These are phyloP conservation scores for Mixia osmundae DNA, from an alignment of 1,284 basidiomycete genomes.

Conservation along the genomic window DNA sequence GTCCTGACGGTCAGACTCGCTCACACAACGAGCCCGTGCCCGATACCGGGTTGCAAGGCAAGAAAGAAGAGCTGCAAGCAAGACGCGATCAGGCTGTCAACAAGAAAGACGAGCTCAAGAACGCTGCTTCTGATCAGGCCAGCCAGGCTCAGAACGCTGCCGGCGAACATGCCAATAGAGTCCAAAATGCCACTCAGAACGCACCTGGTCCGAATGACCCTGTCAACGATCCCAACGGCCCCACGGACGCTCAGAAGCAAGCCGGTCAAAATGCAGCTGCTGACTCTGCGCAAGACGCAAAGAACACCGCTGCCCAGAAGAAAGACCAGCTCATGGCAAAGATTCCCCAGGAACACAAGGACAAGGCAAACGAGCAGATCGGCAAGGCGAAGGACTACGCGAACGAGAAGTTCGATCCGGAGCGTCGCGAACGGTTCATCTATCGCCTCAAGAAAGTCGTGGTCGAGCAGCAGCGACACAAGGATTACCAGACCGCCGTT, in stretches of 20 bases:
- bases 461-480: slow-evolving; percentile 76
- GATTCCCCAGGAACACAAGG: slow-evolving; percentile 38
- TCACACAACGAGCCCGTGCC: slow-evolving; percentile 16
- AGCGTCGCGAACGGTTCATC: slow-evolving; percentile 58
- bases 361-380: slow-evolving; percentile 27
- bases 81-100: slow-evolving; percentile 24
- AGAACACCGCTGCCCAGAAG: slow-evolving; percentile 26
- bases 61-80: too few relatives aligned
- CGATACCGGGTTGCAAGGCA: slow-evolving; percentile 16
- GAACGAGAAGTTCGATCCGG: slow-evolving; percentile 59
- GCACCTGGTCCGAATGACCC: too few relatives aligned
- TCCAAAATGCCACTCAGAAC: slow-evolving; percentile 17
- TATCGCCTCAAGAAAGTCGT: slow-evolving; percentile 56
- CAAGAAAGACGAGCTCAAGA: slow-evolving; percentile 18
- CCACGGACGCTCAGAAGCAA: slow-evolving; percentile 16
- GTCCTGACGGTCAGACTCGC: slow-evolving; percentile 23
- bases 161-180: slow-evolving; percentile 20
- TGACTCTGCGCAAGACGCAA: slow-evolving; percentile 22
- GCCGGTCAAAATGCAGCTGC: slow-evolving; percentile 18
- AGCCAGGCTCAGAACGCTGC: slow-evolving; percentile 20
- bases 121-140: slow-evolving; percentile 10
- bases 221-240: slow-evolving; percentile 14
- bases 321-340: slow-evolving; percentile 27
- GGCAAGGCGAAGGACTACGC: slow-evolving; percentile 37
- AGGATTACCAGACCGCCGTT: slow-evolving; percentile 49